Evolutionary conservation across 257 asterid genomes (phyloP).

Genomic region (Forsythia suspensa): DNA sequence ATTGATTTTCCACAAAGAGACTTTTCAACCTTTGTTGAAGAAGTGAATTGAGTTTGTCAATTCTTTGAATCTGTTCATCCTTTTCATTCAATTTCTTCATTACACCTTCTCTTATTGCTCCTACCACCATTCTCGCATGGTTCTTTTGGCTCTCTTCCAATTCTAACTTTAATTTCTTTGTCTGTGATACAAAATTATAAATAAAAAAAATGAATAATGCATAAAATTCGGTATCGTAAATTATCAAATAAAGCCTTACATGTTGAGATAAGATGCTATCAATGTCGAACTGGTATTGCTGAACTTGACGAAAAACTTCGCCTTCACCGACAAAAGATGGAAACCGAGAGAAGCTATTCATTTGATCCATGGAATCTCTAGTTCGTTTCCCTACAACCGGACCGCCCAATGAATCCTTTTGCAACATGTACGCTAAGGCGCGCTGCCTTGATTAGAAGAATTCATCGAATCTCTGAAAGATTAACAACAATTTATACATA

Average conservation of each 20-base stretch:
- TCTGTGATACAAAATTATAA: conserved; percentile 24
- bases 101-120: conserved; percentile 47
- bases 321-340: conserved; percentile 36
- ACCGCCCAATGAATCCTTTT: not conserved
- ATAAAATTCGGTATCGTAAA: too few relatives aligned
- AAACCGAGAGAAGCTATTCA: not conserved
- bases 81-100: conserved; percentile 43
- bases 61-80: conserved; percentile 53
- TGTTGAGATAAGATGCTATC: conserved; percentile 49
- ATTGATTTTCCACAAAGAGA: conserved; percentile 45
- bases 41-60: conserved; percentile 39
- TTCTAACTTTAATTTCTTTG: conserved; percentile 44
- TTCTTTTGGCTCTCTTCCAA: conserved; percentile 45
- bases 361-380: not conserved
- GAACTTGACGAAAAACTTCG: conserved; percentile 33
- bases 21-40: conserved; percentile 44
- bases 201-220: not conserved
- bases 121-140: conserved; percentile 26
- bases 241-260: conserved; percentile 34
- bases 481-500: not conserved
- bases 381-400: not conserved
- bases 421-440: too few relatives aligned
- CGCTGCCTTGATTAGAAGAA: not conserved
- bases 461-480: not conserved
- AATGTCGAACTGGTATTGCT: conserved; percentile 42